phyloP scores from a whole-genome alignment of 1,139 yeast species.

The Suhomyces chickasaworum region DNA sequence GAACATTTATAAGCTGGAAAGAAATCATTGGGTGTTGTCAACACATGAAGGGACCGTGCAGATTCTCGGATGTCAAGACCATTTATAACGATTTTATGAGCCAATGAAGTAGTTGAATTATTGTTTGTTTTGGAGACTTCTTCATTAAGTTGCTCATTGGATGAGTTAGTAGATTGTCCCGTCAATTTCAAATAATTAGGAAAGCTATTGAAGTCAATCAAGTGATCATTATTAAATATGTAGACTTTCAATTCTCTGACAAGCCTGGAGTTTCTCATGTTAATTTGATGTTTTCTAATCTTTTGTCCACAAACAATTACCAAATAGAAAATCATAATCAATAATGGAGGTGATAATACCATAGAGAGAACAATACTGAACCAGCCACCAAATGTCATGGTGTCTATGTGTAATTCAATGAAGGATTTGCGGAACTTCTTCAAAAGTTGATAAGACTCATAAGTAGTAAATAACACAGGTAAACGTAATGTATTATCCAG shows the following conservation, averaged over 20 bases:
- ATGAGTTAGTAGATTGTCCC: conserved; percentile 13
- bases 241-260: conserved; percentile 44
- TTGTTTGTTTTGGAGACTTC: conserved; percentile 17
- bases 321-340: conserved; percentile 40
- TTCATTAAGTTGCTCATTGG: conserved; percentile 5
- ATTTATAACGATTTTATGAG: conserved; percentile 30
- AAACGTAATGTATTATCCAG: conserved; percentile 36
- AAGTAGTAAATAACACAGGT: conserved; percentile 44
- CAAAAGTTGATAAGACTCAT: conserved; percentile 37
- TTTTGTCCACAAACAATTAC: conserved; percentile 36
- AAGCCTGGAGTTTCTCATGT: conserved; percentile 34
- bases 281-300: conserved; percentile 31
- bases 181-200: conserved; percentile 27
- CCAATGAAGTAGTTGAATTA: conserved; percentile 24
- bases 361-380: conserved; percentile 41
- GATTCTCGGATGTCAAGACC: conserved; percentile 34
- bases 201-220: conserved; percentile 31
- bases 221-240: conserved; percentile 40
- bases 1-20: conserved; percentile 47
- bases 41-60: conserved; percentile 23
- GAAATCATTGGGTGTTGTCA: conserved; percentile 40
- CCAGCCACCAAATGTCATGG: conserved; percentile 46
- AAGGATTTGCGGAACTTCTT: conserved; percentile 15
- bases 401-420: conserved; percentile 26
- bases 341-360: conserved; percentile 47